A percentile compares a stretch with the other conserved stretches of the same genome.
These are phyloP conservation scores for Coemansia sp. DNA, from an alignment of 192 early-diverging fungal species.

Conservation along the genomic window DNA sequence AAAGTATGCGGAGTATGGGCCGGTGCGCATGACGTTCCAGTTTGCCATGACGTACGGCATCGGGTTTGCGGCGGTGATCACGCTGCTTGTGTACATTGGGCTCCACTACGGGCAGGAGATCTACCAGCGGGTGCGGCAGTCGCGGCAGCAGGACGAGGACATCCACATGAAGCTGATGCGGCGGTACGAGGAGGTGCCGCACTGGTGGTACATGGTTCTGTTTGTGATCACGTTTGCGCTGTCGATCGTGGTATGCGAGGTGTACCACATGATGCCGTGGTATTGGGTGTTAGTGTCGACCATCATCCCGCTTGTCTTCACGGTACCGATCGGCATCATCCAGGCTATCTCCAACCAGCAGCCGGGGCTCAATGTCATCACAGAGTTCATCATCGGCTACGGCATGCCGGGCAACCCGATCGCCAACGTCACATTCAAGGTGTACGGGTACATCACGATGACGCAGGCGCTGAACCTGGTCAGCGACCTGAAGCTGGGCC, in stretches of 20 bases:
- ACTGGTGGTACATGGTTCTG: constrained; percentile 68
- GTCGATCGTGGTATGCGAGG: constrained; percentile 46
- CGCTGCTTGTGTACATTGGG: constrained; percentile 68
- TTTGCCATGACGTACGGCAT: constrained; percentile 73
- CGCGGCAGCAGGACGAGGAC: constrained; percentile 64
- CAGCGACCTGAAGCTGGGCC: constrained; percentile 70
- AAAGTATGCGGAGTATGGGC: constrained; percentile 63
- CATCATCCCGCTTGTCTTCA: constrained; percentile 61
- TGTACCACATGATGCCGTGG: constrained; percentile 60
- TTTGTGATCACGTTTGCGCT: constrained; percentile 44
- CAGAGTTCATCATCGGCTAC: constrained; percentile 83
- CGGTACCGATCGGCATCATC: constrained; percentile 81
- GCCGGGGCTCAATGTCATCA: constrained; percentile 79
- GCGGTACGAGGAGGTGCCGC: constrained; percentile 70
- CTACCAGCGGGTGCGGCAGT: constrained; percentile 58
- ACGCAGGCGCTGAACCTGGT: constrained; percentile 74
- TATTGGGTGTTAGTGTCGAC: constrained; percentile 70
- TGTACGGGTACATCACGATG: constrained; percentile 75
- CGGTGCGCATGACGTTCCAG: constrained; percentile 68
- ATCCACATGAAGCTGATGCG: constrained; percentile 75
- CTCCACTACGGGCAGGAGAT: constrained; percentile 72
- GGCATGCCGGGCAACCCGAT: constrained; percentile 77
- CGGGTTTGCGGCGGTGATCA: constrained; percentile 66
- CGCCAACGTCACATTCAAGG: constrained; percentile 85
- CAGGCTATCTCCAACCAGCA: constrained; percentile 73